Conservation (phyloP, 2,329 filamentous ascomycete species). For the Gnomoniopsis smithogilvyi region DNA sequence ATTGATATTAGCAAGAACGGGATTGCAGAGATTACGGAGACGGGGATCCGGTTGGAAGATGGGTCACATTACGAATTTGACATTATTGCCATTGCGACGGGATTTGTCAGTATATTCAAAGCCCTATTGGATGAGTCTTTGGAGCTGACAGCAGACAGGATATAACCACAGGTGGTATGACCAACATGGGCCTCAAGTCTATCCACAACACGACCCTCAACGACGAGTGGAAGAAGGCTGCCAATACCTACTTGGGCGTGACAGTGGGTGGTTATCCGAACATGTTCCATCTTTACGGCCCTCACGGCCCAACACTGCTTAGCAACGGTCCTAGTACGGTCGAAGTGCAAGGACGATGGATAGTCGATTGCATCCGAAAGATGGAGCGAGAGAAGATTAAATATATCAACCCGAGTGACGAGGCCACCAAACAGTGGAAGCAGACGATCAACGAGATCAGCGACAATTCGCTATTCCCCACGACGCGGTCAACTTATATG, state of each 20-base stretch:
- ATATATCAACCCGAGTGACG: slow-evolving; percentile 45
- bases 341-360: slow-evolving; percentile 55
- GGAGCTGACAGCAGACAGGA: neutral
- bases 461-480: slow-evolving; percentile 44
- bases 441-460: slow-evolving; percentile 42
- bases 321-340: slow-evolving; percentile 52
- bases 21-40: slow-evolving; percentile 37
- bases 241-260: slow-evolving; percentile 40
- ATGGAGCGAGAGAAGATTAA: slow-evolving; percentile 42
- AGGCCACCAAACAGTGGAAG: slow-evolving; percentile 46
- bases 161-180: slow-evolving; percentile 28
- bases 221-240: slow-evolving; percentile 38
- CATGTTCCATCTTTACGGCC: slow-evolving; percentile 51
- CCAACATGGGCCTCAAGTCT: slow-evolving; percentile 39
- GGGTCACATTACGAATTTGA: slow-evolving; percentile 40
- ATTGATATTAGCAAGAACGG: slow-evolving; percentile 37
- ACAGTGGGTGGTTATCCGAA: slow-evolving; percentile 44
- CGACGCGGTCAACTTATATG: slow-evolving; percentile 51
- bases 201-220: slow-evolving; percentile 33
- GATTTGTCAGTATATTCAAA: slow-evolving; percentile 34
- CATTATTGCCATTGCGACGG: slow-evolving; percentile 41
- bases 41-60: slow-evolving; percentile 35
- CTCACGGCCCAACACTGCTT: slow-evolving; percentile 52
- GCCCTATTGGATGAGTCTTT: neutral
- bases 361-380: slow-evolving; percentile 45